phyloP scores from a whole-genome alignment of 306 rosid species.

The Prosopis cineraria region DNA sequence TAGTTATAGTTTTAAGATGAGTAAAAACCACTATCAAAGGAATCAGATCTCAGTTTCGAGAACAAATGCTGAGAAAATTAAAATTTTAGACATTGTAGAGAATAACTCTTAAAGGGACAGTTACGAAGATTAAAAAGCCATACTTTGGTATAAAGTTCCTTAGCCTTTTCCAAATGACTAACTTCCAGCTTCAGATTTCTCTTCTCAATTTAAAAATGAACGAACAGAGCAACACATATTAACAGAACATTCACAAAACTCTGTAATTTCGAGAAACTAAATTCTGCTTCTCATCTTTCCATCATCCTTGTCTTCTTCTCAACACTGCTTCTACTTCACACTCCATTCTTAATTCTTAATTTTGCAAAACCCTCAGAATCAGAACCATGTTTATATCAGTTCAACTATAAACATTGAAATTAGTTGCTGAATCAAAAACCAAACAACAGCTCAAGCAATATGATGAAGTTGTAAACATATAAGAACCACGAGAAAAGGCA shows the following conservation, averaged over 20 bases:
- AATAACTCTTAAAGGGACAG: conserved; percentile 21
- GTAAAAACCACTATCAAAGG: conserved; percentile 22
- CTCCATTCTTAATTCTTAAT: conserved; percentile 13
- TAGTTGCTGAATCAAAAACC: too few relatives aligned
- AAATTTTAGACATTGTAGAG: conserved; percentile 7
- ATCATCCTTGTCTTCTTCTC: conserved; percentile 31
- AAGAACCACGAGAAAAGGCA: too few relatives aligned
- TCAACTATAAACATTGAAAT: background rate
- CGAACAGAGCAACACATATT: conserved; percentile 17
- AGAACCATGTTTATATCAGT: background rate
- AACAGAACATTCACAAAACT: conserved; percentile 15
- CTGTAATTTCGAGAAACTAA: conserved; percentile 26
- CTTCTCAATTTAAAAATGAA: conserved; percentile 38
- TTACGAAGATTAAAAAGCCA: conserved; percentile 11
- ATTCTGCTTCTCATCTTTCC: conserved; percentile 32
- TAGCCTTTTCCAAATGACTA: conserved; percentile 94
- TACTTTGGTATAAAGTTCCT: conserved; percentile 92
- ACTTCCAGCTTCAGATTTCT: conserved; percentile 97
- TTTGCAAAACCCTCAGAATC: background rate
- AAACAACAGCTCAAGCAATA: too few relatives aligned
- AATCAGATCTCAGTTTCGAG: conserved; percentile 18
- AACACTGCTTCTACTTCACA: conserved; percentile 39
- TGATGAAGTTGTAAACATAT: too few relatives aligned
- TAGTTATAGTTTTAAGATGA: too few relatives aligned
- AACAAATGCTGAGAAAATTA: conserved; percentile 28